A percentile compares a stretch with the other conserved stretches of the same genome.
These are phyloP conservation scores for Xylariales sp. DNA, from an alignment of 2,329 filamentous ascomycete species.

Conservation along the genomic window DNA sequence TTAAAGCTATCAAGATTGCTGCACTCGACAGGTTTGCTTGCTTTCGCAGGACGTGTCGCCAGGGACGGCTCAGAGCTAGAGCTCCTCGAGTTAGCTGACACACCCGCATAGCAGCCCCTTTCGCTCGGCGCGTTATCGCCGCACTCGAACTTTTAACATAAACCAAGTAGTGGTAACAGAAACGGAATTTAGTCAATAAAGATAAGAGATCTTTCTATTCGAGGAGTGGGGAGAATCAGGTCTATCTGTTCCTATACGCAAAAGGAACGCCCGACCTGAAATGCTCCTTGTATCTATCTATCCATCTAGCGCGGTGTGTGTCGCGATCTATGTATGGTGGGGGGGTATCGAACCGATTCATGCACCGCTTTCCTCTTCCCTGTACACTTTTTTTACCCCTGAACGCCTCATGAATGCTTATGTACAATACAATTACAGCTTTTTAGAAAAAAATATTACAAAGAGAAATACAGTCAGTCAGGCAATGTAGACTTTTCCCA, in stretches of 20 bases:
- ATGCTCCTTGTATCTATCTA: constrained; percentile 26
- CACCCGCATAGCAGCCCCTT: no score
- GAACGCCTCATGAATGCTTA: constrained; percentile 22
- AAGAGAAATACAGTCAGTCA: constrained; percentile 1
- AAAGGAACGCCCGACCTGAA: constrained; percentile 22
- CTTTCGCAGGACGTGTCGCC: no score
- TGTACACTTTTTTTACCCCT: constrained; percentile 3
- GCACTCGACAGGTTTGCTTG: no score
- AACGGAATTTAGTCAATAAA: constrained; percentile 1
- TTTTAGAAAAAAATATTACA: neutral
- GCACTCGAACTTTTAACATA: no score
- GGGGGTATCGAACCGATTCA: constrained; percentile 27
- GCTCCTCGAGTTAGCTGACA: no score
- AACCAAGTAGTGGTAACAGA: neutral
- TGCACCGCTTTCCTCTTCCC: constrained; percentile 4
- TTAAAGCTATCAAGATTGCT: no score
- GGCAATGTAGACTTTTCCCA: neutral
- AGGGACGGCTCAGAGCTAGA: no score
- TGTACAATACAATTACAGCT: constrained; percentile 15
- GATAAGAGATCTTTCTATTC: constrained; percentile 22
- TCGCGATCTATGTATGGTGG: constrained; percentile 29
- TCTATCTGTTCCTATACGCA: constrained; percentile 18
- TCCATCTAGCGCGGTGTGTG: constrained; percentile 22
- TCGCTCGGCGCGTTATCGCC: no score
- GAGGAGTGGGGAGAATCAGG: constrained; percentile 29